These are phyloP conservation scores for Colletotrichum cereale DNA, from an alignment of 2,329 filamentous ascomycete species.

Conservation along the genomic window DNA sequence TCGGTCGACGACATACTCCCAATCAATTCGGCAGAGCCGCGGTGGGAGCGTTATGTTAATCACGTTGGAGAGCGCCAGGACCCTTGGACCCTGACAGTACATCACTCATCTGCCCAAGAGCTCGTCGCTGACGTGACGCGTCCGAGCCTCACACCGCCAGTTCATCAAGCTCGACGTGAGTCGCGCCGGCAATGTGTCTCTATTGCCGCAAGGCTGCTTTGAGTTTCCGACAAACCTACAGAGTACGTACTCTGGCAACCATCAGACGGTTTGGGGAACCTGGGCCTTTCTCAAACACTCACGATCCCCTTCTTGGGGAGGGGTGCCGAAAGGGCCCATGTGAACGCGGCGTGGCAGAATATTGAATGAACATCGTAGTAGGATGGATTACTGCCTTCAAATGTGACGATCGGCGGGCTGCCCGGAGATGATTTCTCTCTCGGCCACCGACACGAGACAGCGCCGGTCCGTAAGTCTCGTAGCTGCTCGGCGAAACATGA, in stretches of 20 bases:
- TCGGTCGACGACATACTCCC: background rate
- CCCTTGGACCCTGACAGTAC: conserved; percentile 24
- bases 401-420: background rate
- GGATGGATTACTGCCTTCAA: conserved; percentile 8
- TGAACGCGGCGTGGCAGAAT: background rate
- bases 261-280: conserved; percentile 1
- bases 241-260: conserved; percentile 16
- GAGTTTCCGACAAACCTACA: conserved; percentile 26
- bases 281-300: conserved; percentile 19
- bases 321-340: conserved; percentile 3
- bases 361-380: background rate
- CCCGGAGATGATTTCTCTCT: background rate
- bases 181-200: background rate
- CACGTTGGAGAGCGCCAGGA: background rate
- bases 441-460: background rate
- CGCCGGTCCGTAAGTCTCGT: background rate
- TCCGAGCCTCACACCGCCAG: conserved; percentile 24
- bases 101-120: conserved; percentile 17
- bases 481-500: background rate
- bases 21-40: background rate
- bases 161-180: background rate
- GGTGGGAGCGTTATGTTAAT: background rate
- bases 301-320: conserved; percentile 18
- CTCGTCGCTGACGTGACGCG: background rate
- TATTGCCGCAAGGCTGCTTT: conserved; percentile 16